Conservation (phyloP, 2,329 filamentous ascomycete genomes). For the Hypomyces perniciosus region DNA sequence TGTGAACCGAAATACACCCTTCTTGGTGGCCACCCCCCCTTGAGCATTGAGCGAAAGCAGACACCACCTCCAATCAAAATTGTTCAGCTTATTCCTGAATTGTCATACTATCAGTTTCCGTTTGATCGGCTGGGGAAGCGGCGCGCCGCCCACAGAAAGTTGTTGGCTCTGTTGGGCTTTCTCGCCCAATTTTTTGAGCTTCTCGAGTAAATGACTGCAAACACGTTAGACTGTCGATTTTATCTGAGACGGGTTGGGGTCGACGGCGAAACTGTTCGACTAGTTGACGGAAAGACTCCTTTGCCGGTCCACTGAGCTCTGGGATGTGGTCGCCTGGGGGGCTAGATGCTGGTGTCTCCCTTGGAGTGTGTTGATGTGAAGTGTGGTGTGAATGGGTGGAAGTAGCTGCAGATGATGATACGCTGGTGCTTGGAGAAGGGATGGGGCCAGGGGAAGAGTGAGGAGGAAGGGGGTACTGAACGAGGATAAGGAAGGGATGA, state of each 20-base stretch:
- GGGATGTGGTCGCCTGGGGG: slow-evolving; percentile 6
- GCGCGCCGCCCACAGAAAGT: slow-evolving; percentile 25
- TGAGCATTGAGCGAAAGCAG: background rate
- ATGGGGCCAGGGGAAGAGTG: slow-evolving; percentile 1
- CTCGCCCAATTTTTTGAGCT: slow-evolving; percentile 43
- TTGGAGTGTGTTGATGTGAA: background rate
- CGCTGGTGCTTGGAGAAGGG: background rate
- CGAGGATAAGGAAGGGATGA: slow-evolving; percentile 28
- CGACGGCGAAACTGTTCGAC: slow-evolving; percentile 22
- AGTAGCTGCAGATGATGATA: slow-evolving; percentile 6
- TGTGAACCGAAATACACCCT: background rate
- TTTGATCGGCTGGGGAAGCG: slow-evolving; percentile 41
- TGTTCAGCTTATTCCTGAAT: slow-evolving; percentile 1
- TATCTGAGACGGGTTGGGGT: slow-evolving; percentile 23
- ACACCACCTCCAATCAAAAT: slow-evolving; percentile 1
- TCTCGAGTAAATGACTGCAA: slow-evolving; percentile 49
- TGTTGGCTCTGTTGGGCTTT: slow-evolving; percentile 29
- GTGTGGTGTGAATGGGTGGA: background rate
- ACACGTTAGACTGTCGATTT: slow-evolving; percentile 26
- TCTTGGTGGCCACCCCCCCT: too few species aligned
- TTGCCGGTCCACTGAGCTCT: slow-evolving; percentile 16
- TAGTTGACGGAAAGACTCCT: slow-evolving; percentile 19
- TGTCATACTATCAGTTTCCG: slow-evolving; percentile 35
- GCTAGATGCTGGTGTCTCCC: background rate
- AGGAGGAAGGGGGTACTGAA: slow-evolving; percentile 18